phyloP scores from a whole-genome alignment of 306 rosid species.

The Cicer chorassanicum region DNA sequence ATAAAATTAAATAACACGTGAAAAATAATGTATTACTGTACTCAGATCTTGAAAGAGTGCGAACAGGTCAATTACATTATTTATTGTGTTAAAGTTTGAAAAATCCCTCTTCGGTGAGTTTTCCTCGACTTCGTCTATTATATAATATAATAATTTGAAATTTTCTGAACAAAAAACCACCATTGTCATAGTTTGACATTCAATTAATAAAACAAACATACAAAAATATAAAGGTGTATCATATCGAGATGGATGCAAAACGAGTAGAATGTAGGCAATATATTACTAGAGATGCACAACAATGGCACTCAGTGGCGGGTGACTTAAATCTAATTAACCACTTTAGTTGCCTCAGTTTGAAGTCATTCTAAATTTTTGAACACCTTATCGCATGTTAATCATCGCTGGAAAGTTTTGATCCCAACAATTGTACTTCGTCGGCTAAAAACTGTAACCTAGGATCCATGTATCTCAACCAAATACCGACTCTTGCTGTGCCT shows the following conservation, averaged over 20 bases:
- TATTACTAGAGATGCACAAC: background rate
- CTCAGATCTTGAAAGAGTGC: conserved; percentile 13
- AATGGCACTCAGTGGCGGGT: background rate
- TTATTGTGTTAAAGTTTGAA: background rate
- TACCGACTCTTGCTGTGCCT: background rate
- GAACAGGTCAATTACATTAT: conserved; percentile 10
- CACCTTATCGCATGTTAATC: conserved; percentile 6
- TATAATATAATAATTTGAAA: background rate
- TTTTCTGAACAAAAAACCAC: background rate
- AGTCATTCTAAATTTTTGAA: conserved; percentile 18
- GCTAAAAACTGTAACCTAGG: conserved; percentile 19
- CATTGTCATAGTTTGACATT: conserved; percentile 9
- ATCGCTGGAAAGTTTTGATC: conserved; percentile 29
- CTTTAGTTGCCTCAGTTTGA: background rate
- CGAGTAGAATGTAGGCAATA: background rate
- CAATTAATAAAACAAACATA: background rate
- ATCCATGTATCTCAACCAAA: conserved; percentile 7
- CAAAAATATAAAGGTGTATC: no score
- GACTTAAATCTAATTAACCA: conserved; percentile 23
- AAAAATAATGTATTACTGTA: conserved; percentile 26
- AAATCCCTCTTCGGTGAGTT: background rate
- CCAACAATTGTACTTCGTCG: conserved; percentile 7
- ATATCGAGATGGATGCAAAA: no score
- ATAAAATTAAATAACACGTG: conserved; percentile 33
- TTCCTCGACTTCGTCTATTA: conserved; percentile 21